These are phyloP conservation scores for Papilionanthe hybrid DNA, from an alignment of 116 monocot genomes.

Conservation along the genomic window DNA sequence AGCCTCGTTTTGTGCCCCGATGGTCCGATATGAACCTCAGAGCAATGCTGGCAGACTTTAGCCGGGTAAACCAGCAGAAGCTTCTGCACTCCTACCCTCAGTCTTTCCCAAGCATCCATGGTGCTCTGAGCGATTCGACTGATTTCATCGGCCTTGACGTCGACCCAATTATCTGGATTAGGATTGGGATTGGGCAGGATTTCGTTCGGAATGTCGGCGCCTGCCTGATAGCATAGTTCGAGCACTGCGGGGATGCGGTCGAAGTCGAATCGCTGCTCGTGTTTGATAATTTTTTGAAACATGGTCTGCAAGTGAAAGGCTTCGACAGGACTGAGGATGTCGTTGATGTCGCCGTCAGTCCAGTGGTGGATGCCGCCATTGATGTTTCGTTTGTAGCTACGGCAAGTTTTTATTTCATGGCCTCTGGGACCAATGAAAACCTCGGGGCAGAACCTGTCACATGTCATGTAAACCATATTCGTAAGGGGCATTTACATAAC, in stretches of 20 bases:
- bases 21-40: constrained; percentile 88
- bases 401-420: constrained; percentile 68
- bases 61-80: constrained; percentile 75
- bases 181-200: constrained; percentile 6
- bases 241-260: constrained; percentile 68
- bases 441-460: constrained; percentile 72
- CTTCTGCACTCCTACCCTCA: constrained; percentile 69
- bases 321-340: constrained; percentile 68
- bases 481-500: no score
- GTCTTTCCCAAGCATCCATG: constrained; percentile 74
- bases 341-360: constrained; percentile 43
- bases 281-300: constrained; percentile 71
- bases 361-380: constrained; percentile 57
- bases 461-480: background rate
- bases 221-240: constrained; percentile 87
- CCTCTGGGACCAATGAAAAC: constrained; percentile 61
- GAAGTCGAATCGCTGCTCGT: constrained; percentile 72
- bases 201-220: constrained; percentile 47
- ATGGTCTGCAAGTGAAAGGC: constrained; percentile 61
- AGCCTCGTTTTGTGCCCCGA: constrained; percentile 78
- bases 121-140: constrained; percentile 31
- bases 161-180: background rate
- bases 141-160: background rate
- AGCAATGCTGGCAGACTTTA: constrained; percentile 78
- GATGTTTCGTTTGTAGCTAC: constrained; percentile 52